Evolutionary conservation across 176 grass and related monocot species (phyloP).

Genomic region (Rhynchospora pubera): DNA sequence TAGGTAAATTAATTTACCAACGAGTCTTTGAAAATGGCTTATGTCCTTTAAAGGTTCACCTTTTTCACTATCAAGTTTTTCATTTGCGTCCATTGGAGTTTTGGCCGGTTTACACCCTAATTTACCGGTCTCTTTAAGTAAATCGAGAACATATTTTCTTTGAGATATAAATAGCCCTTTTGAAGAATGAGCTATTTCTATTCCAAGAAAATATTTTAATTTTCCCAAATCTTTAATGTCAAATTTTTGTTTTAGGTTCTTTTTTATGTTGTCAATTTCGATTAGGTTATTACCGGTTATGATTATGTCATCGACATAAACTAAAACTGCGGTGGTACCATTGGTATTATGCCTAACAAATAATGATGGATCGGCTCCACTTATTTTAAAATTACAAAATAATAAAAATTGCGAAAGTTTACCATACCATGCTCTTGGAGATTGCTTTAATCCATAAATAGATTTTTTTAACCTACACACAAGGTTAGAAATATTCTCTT

Average conservation of each 20-base stretch:
- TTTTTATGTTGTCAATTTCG: neutral
- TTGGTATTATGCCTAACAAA: neutral
- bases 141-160: neutral
- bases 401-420: neutral
- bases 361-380: neutral
- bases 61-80: neutral
- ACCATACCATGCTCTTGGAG: neutral
- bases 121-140: neutral
- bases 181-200: neutral
- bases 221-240: neutral
- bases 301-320: slow-evolving; percentile 20
- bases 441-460: slow-evolving; percentile 12
- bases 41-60: neutral
- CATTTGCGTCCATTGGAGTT: slow-evolving; percentile 13
- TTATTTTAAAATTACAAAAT: neutral
- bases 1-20: neutral
- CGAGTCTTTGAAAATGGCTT: neutral
- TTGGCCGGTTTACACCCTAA: neutral
- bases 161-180: neutral
- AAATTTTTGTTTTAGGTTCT: neutral
- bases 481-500: neutral
- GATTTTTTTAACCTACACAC: neutral
- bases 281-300: neutral
- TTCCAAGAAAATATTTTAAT: slow-evolving; percentile 3
- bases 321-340: neutral